Evolutionary conservation across 169 alveolate genomes (phyloP).

Genomic region (Plasmodium vivax): DNA sequence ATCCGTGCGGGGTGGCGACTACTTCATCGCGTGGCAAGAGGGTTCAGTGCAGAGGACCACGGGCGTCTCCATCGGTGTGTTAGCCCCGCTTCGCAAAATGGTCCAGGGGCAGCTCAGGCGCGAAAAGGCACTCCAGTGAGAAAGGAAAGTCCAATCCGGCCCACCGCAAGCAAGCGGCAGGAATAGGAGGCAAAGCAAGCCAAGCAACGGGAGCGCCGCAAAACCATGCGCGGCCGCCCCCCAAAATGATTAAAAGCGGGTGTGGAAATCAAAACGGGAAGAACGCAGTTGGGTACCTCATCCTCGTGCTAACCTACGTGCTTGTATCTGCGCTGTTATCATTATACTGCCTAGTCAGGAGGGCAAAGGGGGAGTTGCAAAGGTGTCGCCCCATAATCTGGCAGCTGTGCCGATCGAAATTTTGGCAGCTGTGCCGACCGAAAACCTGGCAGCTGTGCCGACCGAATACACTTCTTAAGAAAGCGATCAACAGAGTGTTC

Average conservation of each 20-base stretch:
- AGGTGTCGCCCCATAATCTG: too few relatives aligned
- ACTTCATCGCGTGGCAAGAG: neutral
- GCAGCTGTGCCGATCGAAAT: too few relatives aligned
- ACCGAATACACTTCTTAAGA: neutral
- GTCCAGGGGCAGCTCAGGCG: neutral
- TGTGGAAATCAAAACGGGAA: neutral
- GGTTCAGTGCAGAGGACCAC: neutral
- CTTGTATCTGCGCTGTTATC: neutral
- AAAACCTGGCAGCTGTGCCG: neutral
- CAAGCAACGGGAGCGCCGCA: neutral
- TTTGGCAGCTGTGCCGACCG: too few relatives aligned
- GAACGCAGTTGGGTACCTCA: neutral
- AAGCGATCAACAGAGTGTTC: neutral
- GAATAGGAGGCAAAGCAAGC: neutral
- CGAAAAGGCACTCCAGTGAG: neutral
- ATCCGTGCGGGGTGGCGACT: neutral
- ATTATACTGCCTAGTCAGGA: conserved; percentile 11
- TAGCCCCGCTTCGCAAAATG: neutral
- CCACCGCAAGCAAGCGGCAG: neutral
- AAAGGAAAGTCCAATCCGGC: neutral
- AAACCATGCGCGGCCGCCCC: neutral
- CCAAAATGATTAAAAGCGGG: neutral
- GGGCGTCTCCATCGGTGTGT: neutral
- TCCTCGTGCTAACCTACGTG: conserved; percentile 5
- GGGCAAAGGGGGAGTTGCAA: neutral